Evolutionary conservation across 495 filamentous ascomycete genomes (phyloP).

Genomic region (Penicillium lagena): DNA sequence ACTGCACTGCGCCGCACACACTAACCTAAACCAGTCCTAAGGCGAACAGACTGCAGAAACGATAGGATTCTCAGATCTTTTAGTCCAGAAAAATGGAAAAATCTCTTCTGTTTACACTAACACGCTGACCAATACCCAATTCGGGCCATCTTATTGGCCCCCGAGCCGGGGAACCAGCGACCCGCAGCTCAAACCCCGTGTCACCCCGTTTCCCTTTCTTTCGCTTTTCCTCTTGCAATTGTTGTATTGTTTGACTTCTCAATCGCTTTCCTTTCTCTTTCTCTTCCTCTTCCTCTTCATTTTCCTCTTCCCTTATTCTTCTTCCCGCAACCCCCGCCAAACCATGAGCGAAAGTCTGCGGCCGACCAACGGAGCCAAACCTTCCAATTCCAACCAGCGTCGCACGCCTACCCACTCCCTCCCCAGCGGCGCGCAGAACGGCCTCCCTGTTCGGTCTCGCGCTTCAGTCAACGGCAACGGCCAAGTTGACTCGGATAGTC

Average conservation of each 20-base stretch:
- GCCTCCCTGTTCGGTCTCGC: conserved; percentile 7
- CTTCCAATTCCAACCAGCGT: background rate
- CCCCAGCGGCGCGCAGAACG: conserved; percentile 1
- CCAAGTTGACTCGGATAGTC: conserved; percentile 12
- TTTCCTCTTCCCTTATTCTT: no score
- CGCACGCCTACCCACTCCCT: conserved; percentile 1
- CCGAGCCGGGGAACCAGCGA: no score
- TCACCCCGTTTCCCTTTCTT: background rate
- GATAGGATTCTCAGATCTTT: no score
- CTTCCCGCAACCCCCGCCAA: background rate
- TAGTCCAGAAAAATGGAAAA: no score
- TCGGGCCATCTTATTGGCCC: no score
- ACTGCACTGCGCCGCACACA: no score
- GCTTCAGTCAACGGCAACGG: conserved; percentile 1
- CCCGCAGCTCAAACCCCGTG: background rate
- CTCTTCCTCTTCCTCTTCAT: no score
- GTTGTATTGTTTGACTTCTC: background rate
- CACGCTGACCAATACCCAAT: no score
- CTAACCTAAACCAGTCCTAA: no score
- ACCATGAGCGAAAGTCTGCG: conserved; percentile 2
- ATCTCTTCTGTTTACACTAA: no score
- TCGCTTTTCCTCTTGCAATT: background rate
- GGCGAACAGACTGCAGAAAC: no score
- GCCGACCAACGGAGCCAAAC: background rate
- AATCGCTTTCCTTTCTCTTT: background rate